phyloP scores from a whole-genome alignment of 2,329 filamentous ascomycete genomes.

The Aspergillus carbonarius region DNA sequence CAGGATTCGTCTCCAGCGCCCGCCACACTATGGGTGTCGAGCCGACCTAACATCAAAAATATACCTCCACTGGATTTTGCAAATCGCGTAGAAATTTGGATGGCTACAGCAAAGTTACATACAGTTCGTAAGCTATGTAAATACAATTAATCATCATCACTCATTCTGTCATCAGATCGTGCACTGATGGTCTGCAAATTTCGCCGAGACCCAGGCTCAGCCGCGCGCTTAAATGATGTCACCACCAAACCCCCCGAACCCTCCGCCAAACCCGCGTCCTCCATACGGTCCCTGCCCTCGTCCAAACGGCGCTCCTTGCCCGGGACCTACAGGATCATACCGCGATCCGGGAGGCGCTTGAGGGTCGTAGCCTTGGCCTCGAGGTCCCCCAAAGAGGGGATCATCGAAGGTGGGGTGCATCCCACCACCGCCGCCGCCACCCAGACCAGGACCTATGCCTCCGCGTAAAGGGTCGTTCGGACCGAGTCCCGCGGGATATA shows the following conservation, averaged over 20 bases:
- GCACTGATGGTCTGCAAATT: neutral
- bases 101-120: neutral
- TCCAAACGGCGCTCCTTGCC: conserved; percentile 51
- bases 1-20: neutral
- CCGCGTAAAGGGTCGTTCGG: conserved; percentile 78
- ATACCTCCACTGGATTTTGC: neutral
- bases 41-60: neutral
- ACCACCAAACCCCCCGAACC: conserved; percentile 41
- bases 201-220: neutral
- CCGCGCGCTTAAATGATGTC: conserved; percentile 39
- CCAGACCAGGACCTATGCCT: conserved; percentile 61
- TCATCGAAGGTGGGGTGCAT: conserved; percentile 98
- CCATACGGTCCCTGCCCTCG: conserved; percentile 30
- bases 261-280: conserved; percentile 51
- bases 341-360: conserved; percentile 83
- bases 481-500: conserved; percentile 82
- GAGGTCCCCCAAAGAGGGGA: conserved; percentile 69
- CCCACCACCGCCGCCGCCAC: conserved; percentile 69
- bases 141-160: neutral
- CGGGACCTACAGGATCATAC: conserved; percentile 83
- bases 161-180: conserved; percentile 1
- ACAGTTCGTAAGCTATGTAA: neutral
- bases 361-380: conserved; percentile 59
- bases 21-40: neutral
- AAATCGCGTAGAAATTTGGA: too few relatives aligned